A percentile compares a stretch with the other conserved stretches of the same genome.
Conservation (phyloP, 805 yeast genomes). For the Candida takata region DNA sequence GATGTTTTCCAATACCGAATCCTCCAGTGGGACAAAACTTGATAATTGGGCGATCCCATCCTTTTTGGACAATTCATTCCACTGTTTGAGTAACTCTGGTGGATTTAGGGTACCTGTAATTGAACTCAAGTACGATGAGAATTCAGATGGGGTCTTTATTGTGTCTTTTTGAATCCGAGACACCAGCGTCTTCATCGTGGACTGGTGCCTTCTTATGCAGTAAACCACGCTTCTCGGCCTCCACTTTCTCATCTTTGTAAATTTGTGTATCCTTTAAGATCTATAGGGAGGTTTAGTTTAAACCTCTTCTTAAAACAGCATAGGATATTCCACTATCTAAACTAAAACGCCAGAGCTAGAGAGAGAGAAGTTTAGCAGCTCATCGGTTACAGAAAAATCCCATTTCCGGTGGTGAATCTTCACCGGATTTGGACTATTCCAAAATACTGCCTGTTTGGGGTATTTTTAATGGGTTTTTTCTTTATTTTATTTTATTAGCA, state of each 20-base stretch:
- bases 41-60: not conserved
- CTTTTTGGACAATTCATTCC: not conserved
- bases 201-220: constrained; percentile 1
- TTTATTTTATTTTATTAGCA: no score
- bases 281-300: no score
- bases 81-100: not conserved
- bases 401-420: no score
- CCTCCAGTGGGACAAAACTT: not conserved
- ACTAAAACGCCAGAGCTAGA: no score
- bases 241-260: constrained; percentile 1
- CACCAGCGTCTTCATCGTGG: constrained; percentile 3
- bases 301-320: no score
- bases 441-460: no score
- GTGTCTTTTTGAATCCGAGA: constrained; percentile 4
- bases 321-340: no score
- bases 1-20: not conserved
- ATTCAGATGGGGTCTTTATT: constrained; percentile 1
- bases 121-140: constrained; percentile 2
- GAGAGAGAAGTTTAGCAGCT: no score
- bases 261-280: no score
- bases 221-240: not conserved
- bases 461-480: no score
- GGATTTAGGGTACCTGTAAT: not conserved
- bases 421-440: no score
- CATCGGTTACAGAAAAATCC: no score